Percentiles rank a stretch among this genome's conserved stretches.
Evolutionary conservation across 169 alveolate genomes (phyloP).

Genomic region (Plasmodium sp.): DNA sequence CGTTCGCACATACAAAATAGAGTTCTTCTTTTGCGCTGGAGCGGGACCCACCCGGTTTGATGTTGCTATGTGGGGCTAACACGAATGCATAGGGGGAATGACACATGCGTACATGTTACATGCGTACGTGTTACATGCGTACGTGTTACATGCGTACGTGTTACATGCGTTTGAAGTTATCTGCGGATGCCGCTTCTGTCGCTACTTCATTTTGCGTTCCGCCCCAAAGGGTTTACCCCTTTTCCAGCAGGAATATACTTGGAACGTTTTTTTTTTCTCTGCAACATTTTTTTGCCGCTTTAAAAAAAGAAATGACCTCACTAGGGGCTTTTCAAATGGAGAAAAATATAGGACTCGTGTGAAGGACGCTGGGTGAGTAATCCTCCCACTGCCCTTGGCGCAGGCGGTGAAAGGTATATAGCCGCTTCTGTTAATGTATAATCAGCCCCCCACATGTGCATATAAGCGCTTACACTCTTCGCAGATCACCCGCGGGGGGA

Average conservation of each 20-base stretch:
- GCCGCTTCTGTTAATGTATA: not conserved
- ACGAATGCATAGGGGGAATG: not conserved
- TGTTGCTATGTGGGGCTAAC: not conserved
- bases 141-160: not conserved
- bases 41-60: not conserved
- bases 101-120: not conserved
- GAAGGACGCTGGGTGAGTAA: not conserved
- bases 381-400: not conserved
- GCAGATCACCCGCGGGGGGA: not conserved
- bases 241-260: not conserved
- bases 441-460: not conserved
- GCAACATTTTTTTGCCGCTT: not conserved
- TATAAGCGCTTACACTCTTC: not conserved
- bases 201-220: not conserved
- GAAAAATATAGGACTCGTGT: not conserved
- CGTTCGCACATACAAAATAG: not conserved
- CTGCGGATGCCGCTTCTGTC: not conserved
- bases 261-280: not conserved
- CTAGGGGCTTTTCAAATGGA: not conserved
- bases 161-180: not conserved
- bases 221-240: not conserved
- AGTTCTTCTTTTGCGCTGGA: not conserved
- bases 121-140: not conserved
- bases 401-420: not conserved
- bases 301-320: not conserved